A percentile compares a stretch with the other conserved stretches of the same genome.
phyloP scores from a whole-genome alignment of 2,329 filamentous ascomycete genomes.

The Alternaria sp. region DNA sequence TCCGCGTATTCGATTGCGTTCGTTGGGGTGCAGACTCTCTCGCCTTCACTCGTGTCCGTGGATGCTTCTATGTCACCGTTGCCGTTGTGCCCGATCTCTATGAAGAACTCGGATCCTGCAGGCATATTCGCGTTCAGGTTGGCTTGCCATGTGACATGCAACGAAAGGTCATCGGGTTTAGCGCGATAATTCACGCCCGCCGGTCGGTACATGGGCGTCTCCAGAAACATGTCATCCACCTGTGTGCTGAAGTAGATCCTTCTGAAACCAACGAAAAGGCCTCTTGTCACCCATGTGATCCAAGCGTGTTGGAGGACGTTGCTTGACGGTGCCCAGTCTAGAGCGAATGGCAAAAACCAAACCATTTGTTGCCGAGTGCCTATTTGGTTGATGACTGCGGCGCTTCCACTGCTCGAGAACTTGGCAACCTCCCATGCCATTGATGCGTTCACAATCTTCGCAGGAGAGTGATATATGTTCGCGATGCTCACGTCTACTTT shows the following conservation, averaged over 20 bases:
- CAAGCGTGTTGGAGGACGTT: slow-evolving; percentile 67
- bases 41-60: slow-evolving; percentile 33
- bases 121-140: slow-evolving; percentile 42
- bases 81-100: slow-evolving; percentile 49
- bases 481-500: slow-evolving; percentile 40
- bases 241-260: slow-evolving; percentile 63
- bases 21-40: slow-evolving; percentile 36
- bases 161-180: slow-evolving; percentile 38
- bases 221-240: slow-evolving; percentile 68
- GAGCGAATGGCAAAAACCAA: slow-evolving; percentile 64
- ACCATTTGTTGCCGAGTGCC: slow-evolving; percentile 66
- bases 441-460: slow-evolving; percentile 60
- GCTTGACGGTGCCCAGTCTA: slow-evolving; percentile 60
- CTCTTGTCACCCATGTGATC: slow-evolving; percentile 68
- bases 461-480: slow-evolving; percentile 65
- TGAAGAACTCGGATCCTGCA: slow-evolving; percentile 43
- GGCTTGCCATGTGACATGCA: slow-evolving; percentile 40
- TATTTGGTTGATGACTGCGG: slow-evolving; percentile 67
- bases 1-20: slow-evolving; percentile 49
- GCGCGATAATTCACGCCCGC: slow-evolving; percentile 59
- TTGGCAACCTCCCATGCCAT: slow-evolving; percentile 62
- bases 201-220: slow-evolving; percentile 53
- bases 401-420: slow-evolving; percentile 55
- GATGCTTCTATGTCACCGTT: slow-evolving; percentile 48
- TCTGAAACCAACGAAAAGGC: slow-evolving; percentile 64